phyloP scores from a whole-genome alignment of 768 basidiomycete species.

The Lentinula edodes region DNA sequence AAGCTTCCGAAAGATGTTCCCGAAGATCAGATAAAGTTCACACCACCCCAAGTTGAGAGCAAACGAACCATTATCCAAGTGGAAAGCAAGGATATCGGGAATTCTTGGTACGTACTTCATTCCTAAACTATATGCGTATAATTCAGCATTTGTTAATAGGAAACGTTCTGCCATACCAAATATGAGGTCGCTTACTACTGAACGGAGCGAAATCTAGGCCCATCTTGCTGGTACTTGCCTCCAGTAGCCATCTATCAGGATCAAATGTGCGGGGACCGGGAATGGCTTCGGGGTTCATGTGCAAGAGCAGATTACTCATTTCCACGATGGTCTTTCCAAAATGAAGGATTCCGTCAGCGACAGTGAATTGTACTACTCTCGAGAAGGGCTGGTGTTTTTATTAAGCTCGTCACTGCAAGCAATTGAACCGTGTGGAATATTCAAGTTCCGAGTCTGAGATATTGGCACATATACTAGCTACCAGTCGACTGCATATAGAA shows the following conservation, averaged over 20 bases:
- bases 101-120: not conserved
- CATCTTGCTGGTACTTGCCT: constrained; percentile 22
- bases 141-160: not conserved
- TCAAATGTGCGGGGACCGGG: constrained; percentile 30
- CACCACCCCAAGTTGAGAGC: constrained; percentile 6
- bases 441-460: too few species aligned
- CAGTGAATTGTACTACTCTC: too few species aligned
- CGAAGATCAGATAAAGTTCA: constrained; percentile 9
- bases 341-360: not conserved
- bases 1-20: constrained; percentile 4
- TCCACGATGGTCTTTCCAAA: constrained; percentile 31
- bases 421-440: too few species aligned
- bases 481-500: too few species aligned
- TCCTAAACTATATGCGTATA: not conserved
- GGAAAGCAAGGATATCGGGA: too few species aligned
- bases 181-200: constrained; percentile 6
- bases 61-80: not conserved
- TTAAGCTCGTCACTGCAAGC: too few species aligned
- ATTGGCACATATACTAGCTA: too few species aligned
- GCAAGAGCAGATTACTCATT: constrained; percentile 33
- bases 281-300: constrained; percentile 33
- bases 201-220: constrained; percentile 36
- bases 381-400: too few species aligned
- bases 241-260: constrained; percentile 37
- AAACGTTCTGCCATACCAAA: not conserved